phyloP scores from a whole-genome alignment of 2,329 filamentous ascomycete genomes.

The Coniella vitis region DNA sequence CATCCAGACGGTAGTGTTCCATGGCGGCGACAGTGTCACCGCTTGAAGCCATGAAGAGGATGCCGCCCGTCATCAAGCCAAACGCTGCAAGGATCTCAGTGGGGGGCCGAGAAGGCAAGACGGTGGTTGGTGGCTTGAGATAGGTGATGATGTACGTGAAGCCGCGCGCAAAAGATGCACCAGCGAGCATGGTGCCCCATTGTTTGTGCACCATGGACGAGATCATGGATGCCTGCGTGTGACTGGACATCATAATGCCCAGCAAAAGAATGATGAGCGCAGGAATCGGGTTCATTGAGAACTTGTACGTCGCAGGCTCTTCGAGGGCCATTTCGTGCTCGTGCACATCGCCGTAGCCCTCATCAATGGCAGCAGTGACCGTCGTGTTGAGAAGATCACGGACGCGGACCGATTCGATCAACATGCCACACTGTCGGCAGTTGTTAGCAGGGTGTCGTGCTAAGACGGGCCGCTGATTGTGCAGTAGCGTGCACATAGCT shows the following conservation, averaged over 20 bases:
- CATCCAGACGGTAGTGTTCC: constrained; percentile 69
- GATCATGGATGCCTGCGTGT: constrained; percentile 76
- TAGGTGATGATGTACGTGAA: constrained; percentile 77
- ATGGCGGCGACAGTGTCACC: constrained; percentile 72
- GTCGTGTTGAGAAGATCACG: constrained; percentile 59
- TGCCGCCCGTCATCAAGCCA: constrained; percentile 77
- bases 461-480: not conserved
- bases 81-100: constrained; percentile 86
- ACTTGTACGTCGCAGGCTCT: constrained; percentile 59
- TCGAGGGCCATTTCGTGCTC: constrained; percentile 41
- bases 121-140: constrained; percentile 71
- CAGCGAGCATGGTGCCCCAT: constrained; percentile 81
- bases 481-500: constrained; percentile 13
- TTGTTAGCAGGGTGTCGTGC: constrained; percentile 17
- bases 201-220: constrained; percentile 91
- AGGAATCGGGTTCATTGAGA: constrained; percentile 84
- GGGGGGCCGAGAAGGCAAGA: constrained; percentile 76
- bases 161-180: constrained; percentile 69
- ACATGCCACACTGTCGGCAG: constrained; percentile 61
- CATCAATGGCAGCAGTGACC: constrained; percentile 30
- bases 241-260: constrained; percentile 91
- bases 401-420: constrained; percentile 68
- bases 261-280: constrained; percentile 79
- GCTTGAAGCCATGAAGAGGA: constrained; percentile 85
- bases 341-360: constrained; percentile 32